These are phyloP conservation scores for Mortierella sp. DNA, from an alignment of 371 early-diverging fungal genomes.

Conservation along the genomic window DNA sequence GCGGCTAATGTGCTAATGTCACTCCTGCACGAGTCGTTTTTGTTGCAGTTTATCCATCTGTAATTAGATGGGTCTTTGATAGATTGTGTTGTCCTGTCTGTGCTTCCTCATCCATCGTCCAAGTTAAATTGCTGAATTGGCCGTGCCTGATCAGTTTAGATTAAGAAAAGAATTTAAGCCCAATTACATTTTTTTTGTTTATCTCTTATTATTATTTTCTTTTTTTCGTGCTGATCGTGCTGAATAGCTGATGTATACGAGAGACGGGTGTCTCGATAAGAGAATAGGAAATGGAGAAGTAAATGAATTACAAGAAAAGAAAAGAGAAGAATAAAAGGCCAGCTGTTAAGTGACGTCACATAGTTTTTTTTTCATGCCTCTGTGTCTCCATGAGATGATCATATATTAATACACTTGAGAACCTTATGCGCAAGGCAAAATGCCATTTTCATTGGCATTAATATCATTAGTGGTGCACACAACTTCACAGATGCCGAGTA, in stretches of 20 bases:
- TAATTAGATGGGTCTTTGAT: not conserved
- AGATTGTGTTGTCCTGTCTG: not conserved
- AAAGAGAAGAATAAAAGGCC: not conserved
- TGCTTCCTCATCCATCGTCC: not conserved
- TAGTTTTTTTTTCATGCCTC: too few relatives aligned
- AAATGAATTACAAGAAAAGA: not conserved
- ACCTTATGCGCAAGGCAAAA: too few relatives aligned
- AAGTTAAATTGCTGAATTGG: not conserved
- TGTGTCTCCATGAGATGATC: too few relatives aligned
- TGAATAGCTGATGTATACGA: not conserved
- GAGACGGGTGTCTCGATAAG: not conserved
- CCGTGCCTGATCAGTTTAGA: not conserved
- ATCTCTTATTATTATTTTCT: not conserved
- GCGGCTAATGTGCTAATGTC: not conserved
- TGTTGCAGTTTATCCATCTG: not conserved
- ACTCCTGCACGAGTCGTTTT: not conserved
- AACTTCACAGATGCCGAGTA: too few relatives aligned
- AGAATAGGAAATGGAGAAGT: not conserved
- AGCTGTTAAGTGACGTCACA: too few relatives aligned
- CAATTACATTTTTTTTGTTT: conserved; percentile 1
- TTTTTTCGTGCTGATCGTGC: not conserved
- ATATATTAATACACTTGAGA: too few relatives aligned
- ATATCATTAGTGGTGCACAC: too few relatives aligned
- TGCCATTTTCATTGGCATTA: too few relatives aligned
- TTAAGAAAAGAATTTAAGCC: not conserved